Conservation (phyloP, 306 rosid species). For the Dalbergia oliveri region DNA sequence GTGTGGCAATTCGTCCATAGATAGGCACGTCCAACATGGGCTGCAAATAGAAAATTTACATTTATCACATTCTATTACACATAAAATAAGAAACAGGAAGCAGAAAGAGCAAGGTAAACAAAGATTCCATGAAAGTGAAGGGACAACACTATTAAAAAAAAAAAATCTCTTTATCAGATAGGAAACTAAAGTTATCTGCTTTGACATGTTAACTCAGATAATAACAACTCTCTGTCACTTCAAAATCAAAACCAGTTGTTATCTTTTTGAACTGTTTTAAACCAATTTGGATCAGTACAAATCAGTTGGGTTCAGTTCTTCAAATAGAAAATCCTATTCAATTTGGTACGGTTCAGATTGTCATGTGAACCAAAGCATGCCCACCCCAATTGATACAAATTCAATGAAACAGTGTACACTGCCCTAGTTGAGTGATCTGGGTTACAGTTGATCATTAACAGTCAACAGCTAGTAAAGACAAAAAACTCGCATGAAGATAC, state of each 20-base stretch:
- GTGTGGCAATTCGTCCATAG: conserved; percentile 95
- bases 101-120: background rate
- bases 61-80: conserved; percentile 1
- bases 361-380: no score
- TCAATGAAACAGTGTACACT: background rate
- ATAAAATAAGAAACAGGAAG: background rate
- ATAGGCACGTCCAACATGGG: conserved; percentile 93
- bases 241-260: no score
- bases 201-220: no score
- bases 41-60: conserved; percentile 54
- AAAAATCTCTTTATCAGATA: no score
- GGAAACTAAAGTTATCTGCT: no score
- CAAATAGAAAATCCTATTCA: no score
- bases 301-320: no score
- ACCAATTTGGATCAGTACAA: no score
- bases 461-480: background rate
- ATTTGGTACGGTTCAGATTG: no score
- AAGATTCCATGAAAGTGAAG: background rate
- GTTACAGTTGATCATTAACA: background rate
- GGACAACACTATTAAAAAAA: background rate
- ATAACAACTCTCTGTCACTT: no score
- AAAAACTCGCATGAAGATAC: background rate
- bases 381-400: background rate
- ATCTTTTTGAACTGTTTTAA: no score
- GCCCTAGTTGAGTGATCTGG: background rate